A percentile compares a stretch with the other conserved stretches of the same genome.
These are phyloP conservation scores for Fagopyrum esculentum DNA, from an alignment of 148 eudicot species.

Conservation along the genomic window DNA sequence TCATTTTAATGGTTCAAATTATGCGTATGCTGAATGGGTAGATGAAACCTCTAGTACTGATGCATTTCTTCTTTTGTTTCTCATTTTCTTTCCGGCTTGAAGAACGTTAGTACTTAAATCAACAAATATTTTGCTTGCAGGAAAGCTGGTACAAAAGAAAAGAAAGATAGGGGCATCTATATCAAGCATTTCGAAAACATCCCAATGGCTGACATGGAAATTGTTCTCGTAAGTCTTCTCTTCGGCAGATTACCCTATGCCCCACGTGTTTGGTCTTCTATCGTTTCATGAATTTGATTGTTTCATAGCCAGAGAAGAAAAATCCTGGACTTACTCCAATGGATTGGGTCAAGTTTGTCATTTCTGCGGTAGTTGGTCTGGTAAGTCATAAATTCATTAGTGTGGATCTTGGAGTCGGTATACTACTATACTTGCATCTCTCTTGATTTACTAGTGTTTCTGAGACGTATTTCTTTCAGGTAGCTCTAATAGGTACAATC, in stretches of 20 bases:
- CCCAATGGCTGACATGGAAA: constrained; percentile 99
- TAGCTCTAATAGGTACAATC: constrained; percentile 69
- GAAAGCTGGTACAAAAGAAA: constrained; percentile 48
- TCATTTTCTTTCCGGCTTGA: too few relatives aligned
- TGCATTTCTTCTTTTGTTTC: too few relatives aligned
- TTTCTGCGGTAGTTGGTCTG: constrained; percentile 90
- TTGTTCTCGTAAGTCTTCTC: constrained; percentile 61
- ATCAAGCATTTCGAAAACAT: constrained; percentile 95
- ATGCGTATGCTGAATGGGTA: too few relatives aligned
- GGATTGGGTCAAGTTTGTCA: constrained; percentile 97
- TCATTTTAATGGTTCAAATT: too few relatives aligned
- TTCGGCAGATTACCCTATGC: not conserved
- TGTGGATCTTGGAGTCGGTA: not conserved
- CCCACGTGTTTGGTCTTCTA: not conserved
- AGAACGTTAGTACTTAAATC: not conserved
- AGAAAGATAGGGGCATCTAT: constrained; percentile 69
- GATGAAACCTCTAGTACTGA: too few relatives aligned
- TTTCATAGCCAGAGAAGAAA: constrained; percentile 84
- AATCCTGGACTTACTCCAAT: constrained; percentile 94
- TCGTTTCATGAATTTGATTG: constrained; percentile 6
- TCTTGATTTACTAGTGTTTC: not conserved
- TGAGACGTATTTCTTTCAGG: constrained; percentile 32
- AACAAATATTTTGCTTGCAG: constrained; percentile 25
- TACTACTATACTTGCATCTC: not conserved
- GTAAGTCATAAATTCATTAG: constrained; percentile 33